Conservation (phyloP, 768 basidiomycete genomes). For the Boletales sp. region DNA sequence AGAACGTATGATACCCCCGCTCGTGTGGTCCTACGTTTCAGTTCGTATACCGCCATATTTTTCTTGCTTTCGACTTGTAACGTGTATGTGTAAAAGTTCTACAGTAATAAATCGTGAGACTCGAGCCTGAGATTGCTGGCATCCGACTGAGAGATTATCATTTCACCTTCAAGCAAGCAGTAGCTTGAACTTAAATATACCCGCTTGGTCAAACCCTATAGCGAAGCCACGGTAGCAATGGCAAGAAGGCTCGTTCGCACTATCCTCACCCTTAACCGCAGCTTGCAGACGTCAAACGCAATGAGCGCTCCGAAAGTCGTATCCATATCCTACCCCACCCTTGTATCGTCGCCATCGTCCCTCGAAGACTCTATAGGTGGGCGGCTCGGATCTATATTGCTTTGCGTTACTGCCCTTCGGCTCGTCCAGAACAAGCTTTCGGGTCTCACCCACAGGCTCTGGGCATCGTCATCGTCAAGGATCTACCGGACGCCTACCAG, state of each 20-base stretch:
- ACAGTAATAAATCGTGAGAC: too few relatives aligned
- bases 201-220: too few relatives aligned
- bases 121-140: too few relatives aligned
- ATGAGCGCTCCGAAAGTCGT: slow-evolving; percentile 32
- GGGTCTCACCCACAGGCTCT: slow-evolving; percentile 73
- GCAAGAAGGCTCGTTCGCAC: slow-evolving; percentile 13
- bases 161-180: too few relatives aligned
- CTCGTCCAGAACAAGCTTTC: slow-evolving; percentile 65
- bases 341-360: slow-evolving; percentile 50
- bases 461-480: slow-evolving; percentile 78
- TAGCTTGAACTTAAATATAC: too few relatives aligned
- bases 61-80: too few relatives aligned
- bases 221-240: neutral
- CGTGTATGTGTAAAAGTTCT: too few relatives aligned
- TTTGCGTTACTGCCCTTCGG: neutral
- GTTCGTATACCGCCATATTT: too few relatives aligned
- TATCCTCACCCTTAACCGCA: slow-evolving; percentile 2
- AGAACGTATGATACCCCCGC: neutral
- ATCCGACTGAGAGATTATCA: too few relatives aligned
- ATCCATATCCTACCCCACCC: slow-evolving; percentile 56
- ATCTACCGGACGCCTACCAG: slow-evolving; percentile 68
- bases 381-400: slow-evolving; percentile 6
- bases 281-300: slow-evolving; percentile 12
- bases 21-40: neutral
- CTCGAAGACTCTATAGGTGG: slow-evolving; percentile 62